phyloP scores from a whole-genome alignment of 2,329 filamentous ascomycete genomes.

The Fusarium sarcochroum region DNA sequence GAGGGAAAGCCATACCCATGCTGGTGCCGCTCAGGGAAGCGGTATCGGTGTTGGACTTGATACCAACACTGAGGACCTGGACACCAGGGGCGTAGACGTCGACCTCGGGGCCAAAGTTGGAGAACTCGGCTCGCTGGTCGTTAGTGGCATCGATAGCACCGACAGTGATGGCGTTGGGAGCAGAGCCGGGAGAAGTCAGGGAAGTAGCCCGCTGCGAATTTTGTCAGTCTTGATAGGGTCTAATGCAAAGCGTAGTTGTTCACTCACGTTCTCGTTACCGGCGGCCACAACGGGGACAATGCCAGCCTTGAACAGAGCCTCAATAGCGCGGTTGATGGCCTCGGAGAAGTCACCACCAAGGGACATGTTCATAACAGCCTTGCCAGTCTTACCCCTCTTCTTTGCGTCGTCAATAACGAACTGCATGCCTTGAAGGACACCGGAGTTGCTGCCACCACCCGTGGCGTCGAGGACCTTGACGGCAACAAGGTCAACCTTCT shows the following conservation, averaged over 20 bases:
- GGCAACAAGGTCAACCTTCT: conserved; percentile 61
- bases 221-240: conserved; percentile 21
- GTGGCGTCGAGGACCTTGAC: conserved; percentile 72
- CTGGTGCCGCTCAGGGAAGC: conserved; percentile 67
- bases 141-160: conserved; percentile 68
- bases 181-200: conserved; percentile 68
- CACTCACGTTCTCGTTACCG: conserved; percentile 67
- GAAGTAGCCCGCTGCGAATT: conserved; percentile 60
- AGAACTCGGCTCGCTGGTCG: conserved; percentile 67
- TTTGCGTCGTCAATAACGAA: conserved; percentile 65
- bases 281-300: conserved; percentile 72
- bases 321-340: conserved; percentile 69
- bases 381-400: conserved; percentile 60
- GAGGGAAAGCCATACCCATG: conserved; percentile 62
- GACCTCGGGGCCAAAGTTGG: conserved; percentile 69
- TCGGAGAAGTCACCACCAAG: conserved; percentile 65
- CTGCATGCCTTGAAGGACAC: conserved; percentile 71
- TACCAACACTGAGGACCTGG: conserved; percentile 66
- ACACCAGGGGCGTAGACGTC: conserved; percentile 71
- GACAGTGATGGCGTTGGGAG: conserved; percentile 70
- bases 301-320: conserved; percentile 63
- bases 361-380: conserved; percentile 75
- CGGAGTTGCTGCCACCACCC: conserved; percentile 55
- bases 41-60: conserved; percentile 62
- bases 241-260: not conserved